Conservation (phyloP, 2,329 filamentous ascomycete species). For the Aspergillus candidus region DNA sequence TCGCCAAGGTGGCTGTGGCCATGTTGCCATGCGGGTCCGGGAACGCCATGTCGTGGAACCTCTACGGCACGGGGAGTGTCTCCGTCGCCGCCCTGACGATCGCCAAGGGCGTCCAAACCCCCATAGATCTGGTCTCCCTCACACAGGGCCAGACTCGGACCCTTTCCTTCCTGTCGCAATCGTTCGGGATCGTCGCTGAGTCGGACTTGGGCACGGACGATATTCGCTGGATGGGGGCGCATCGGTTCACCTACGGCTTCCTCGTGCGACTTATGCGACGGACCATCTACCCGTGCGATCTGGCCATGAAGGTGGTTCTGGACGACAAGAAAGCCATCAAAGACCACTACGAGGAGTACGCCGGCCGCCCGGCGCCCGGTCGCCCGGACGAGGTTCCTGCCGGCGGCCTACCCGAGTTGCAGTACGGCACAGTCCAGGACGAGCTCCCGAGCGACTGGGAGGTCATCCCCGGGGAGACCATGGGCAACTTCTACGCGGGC, state of each 20-base stretch:
- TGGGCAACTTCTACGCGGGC: slow-evolving; percentile 90
- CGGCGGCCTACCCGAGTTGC: slow-evolving; percentile 62
- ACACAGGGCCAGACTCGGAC: slow-evolving; percentile 70
- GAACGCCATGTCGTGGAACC: slow-evolving; percentile 87
- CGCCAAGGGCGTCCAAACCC: slow-evolving; percentile 79
- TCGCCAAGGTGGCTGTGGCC: slow-evolving; percentile 71
- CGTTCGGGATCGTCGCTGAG: slow-evolving; percentile 84
- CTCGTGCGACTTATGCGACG: slow-evolving; percentile 68
- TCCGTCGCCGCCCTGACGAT: slow-evolving; percentile 74
- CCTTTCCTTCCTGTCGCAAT: slow-evolving; percentile 85
- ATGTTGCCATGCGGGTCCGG: slow-evolving; percentile 90
- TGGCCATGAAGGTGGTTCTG: slow-evolving; percentile 77
- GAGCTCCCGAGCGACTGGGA: slow-evolving; percentile 73
- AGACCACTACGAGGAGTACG: slow-evolving; percentile 59
- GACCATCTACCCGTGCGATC: slow-evolving; percentile 79
- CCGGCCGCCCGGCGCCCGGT: slow-evolving; percentile 26
- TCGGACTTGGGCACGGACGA: slow-evolving; percentile 84
- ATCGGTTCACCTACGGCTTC: slow-evolving; percentile 80
- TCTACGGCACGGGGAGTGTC: slow-evolving; percentile 72
- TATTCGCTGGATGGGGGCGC: slow-evolving; percentile 84
- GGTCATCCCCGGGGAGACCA: slow-evolving; percentile 62
- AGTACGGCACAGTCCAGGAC: slow-evolving; percentile 74
- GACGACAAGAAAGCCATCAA: slow-evolving; percentile 68
- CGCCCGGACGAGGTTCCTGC: slow-evolving; percentile 33
- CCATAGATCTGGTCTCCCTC: slow-evolving; percentile 78